Evolutionary conservation across 202 grass and related monocot species (phyloP), one percentile per base, ranked within the genome.

Genomic region (Carex arenaria): DNA sequence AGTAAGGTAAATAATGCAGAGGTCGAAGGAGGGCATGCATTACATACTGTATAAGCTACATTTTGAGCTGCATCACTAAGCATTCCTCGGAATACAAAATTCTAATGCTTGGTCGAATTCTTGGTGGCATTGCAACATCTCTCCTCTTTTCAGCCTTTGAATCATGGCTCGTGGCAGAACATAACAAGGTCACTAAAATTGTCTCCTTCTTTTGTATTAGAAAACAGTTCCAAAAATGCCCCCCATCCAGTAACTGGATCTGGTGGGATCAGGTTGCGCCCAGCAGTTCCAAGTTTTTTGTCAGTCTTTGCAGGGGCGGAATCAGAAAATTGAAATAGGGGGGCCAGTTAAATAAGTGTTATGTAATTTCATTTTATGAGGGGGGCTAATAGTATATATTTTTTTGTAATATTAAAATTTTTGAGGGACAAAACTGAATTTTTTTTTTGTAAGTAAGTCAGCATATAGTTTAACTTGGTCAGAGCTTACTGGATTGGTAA

Each of bases 131-230:
- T 72, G 75, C 91, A 68, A 97, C 93, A 18, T 97, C 93, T 34
- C 81, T 93, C 72, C 93, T 97, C 85, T 97, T 97, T 83, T 97
- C 93, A 3, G 91, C 93, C 4, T 97, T 97, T 12, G 93, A 97
- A 85, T 97, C 91, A 47, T 97, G 93, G 93, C 91, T 97, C 4
- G 93, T 97, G 40, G 93, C 89, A 1, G 93, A 97, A 81, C 93
- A 97, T 80, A 91, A 91, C 77, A 97, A 97, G 90, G 93, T 97
- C 26, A 85, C 0, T 69, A 66, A 23, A 72, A 57, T 77, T 4
- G 5, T 57, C 28, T 40, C 63, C 80, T 66, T 77, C 76, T 61
- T 70, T 34, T 54, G 22, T 71, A 56, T 55, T 42, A 0, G 1
- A 5, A 51, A 72, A 13, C 43, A 23, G 43, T 23, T 34, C 15